These are phyloP conservation scores for Claviceps pusilla DNA, from an alignment of 2,329 filamentous ascomycete genomes.

Conservation along the genomic window DNA sequence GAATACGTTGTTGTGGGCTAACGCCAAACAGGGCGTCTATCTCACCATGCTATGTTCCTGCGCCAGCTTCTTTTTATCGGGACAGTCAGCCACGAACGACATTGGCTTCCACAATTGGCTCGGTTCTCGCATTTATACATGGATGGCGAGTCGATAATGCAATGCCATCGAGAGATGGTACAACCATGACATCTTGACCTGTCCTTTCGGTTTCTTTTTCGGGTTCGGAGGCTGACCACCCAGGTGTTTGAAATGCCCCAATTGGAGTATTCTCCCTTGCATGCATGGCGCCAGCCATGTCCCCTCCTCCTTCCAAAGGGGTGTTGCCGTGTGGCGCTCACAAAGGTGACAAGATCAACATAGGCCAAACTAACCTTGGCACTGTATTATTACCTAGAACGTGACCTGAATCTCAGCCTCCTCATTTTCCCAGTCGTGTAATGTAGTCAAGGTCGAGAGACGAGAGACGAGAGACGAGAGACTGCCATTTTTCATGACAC, in stretches of 20 bases:
- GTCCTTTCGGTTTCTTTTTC: not conserved
- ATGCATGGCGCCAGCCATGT: not conserved
- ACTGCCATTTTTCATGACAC: not conserved
- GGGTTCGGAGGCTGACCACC: not conserved
- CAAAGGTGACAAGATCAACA: not conserved
- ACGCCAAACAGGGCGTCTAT: not conserved
- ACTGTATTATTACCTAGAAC: not conserved
- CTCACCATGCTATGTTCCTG: not conserved
- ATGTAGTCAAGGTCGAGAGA: not conserved
- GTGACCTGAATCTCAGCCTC: not conserved
- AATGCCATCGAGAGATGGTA: not conserved
- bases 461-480: not conserved
- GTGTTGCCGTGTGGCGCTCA: not conserved
- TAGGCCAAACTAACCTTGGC: not conserved
- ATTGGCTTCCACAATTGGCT: not conserved
- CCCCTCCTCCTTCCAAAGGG: no score
- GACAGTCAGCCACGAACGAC: not conserved
- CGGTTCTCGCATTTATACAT: not conserved
- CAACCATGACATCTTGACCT: not conserved
- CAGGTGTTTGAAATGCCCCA: not conserved
- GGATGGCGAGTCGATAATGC: not conserved
- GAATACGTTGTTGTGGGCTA: not conserved
- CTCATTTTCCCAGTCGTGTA: not conserved
- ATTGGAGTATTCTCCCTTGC: conserved; percentile 3
- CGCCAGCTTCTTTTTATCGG: not conserved